Base-by-base conservation (phyloP, 768 basidiomycete species). In the Pulveroboletus sp. region DNA sequence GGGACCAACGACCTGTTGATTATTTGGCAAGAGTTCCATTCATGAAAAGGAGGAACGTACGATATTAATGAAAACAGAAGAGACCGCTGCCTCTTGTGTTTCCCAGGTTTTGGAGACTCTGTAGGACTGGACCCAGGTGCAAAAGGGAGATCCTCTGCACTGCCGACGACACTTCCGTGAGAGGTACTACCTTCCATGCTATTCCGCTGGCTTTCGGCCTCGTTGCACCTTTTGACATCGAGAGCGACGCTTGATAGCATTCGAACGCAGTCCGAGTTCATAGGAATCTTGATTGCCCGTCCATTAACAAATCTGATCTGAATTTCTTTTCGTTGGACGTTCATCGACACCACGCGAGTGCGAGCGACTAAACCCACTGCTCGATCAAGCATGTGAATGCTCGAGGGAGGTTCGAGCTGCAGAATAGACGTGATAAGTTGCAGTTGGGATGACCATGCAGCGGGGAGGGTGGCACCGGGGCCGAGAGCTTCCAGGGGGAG, bases 11-110 rank as follows among this genome's bases (percentile, higher is more conserved):
- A 65, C 11, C 65, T 69, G 38, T 59, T 29, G 38, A 37, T 0
- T n/a, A n/a, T n/a, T n/a, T n/a, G n/a, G 5, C 27, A 4, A 42
- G 21, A 20, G 41, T 58, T 37, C 23, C 35, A 27, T 21, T 16
- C 1, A 12, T 39, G 41, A 16, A 48, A 45, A 47, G 23, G 2
- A 32, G 9, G 12, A 10, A 57, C 53, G 50, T 69, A 84, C 76
- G 81, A 76, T 50, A 88, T 79, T 34, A 90, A 69, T 7, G 83
- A 77, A 77, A 83, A 85, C 40, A 87, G 71, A 50, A 89, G 62
- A 14, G 87, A 89, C 37, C 81, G 75, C 56, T 85, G 81, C 56
- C 81, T 85, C 69, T 84, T 87, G 55, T 87, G 84, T 53, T 76
- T 78, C 35, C 69, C 59, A 4, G 56, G 56, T 57, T 72, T 77